These are phyloP conservation scores for Boletellus emodensis DNA, from an alignment of 768 basidiomycete species.

Conservation along the genomic window DNA sequence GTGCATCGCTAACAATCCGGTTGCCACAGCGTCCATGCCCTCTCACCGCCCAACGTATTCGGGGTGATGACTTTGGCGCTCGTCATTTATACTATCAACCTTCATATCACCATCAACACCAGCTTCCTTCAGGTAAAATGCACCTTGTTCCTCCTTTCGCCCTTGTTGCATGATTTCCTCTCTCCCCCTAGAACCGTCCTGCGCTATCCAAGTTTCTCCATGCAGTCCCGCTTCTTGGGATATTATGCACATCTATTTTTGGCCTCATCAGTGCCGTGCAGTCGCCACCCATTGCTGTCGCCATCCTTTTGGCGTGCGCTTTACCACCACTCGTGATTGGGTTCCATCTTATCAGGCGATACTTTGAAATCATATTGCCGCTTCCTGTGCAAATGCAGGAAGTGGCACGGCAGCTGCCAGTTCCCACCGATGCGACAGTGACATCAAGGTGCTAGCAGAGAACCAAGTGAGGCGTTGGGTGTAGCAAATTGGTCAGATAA, in stretches of 20 bases:
- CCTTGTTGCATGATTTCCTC: neutral
- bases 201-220: slow-evolving; percentile 19
- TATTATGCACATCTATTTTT: slow-evolving; percentile 18
- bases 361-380: slow-evolving; percentile 4
- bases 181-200: slow-evolving; percentile 9
- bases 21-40: slow-evolving; percentile 17
- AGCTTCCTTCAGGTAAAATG: slow-evolving; percentile 17
- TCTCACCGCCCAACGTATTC: slow-evolving; percentile 18
- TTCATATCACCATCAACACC: slow-evolving; percentile 19
- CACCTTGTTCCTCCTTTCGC: neutral
- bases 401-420: neutral
- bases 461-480: too few species aligned
- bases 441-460: neutral
- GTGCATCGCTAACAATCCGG: neutral
- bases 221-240: slow-evolving; percentile 24
- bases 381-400: slow-evolving; percentile 6
- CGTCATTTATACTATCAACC: slow-evolving; percentile 28
- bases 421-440: neutral
- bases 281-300: slow-evolving; percentile 19
- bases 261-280: slow-evolving; percentile 15
- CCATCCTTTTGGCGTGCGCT: slow-evolving; percentile 19
- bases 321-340: slow-evolving; percentile 16
- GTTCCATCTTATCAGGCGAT: slow-evolving; percentile 6
- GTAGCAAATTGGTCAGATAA: too few species aligned
- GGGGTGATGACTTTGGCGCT: slow-evolving; percentile 22